Conservation (phyloP, 2,329 filamentous ascomycete genomes). For the Diplodia corticola region DNA sequence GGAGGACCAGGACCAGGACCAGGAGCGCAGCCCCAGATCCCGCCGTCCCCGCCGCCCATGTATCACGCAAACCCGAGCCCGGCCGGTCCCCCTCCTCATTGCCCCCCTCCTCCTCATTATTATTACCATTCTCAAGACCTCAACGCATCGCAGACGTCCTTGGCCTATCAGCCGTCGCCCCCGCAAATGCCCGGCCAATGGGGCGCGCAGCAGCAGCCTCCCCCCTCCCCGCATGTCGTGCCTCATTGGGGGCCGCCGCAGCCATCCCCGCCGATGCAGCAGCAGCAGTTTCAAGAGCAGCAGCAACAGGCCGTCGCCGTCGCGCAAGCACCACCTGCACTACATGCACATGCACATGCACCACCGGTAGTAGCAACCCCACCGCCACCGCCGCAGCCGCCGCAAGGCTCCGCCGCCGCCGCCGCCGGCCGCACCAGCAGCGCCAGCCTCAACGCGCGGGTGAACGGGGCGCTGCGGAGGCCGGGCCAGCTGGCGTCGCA, state of each 20-base stretch:
- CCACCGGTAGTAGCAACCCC: neutral
- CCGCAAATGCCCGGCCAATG: neutral
- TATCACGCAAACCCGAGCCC: conserved; percentile 16
- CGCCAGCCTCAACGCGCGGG: conserved; percentile 6
- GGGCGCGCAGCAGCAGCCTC: neutral
- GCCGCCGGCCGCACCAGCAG: neutral
- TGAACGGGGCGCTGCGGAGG: neutral
- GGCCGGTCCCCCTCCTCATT: neutral
- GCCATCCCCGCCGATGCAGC: conserved; percentile 3
- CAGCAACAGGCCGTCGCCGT: neutral
- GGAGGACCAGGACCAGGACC: no score
- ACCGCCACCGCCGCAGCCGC: neutral
- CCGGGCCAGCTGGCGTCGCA: conserved; percentile 12
- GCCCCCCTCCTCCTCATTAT: neutral
- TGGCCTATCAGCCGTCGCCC: conserved; percentile 10
- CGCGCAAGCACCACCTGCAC: no score
- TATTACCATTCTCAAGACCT: neutral
- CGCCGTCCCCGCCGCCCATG: neutral
- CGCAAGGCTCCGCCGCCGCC: neutral
- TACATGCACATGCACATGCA: neutral
- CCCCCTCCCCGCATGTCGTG: neutral
- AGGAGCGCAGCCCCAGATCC: neutral
- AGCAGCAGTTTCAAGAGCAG: neutral
- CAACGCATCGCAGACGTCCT: neutral
- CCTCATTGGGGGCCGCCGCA: neutral